These are phyloP conservation scores for Pelargonium citronellum DNA, from an alignment of 441 rosid genomes.

Conservation along the genomic window DNA sequence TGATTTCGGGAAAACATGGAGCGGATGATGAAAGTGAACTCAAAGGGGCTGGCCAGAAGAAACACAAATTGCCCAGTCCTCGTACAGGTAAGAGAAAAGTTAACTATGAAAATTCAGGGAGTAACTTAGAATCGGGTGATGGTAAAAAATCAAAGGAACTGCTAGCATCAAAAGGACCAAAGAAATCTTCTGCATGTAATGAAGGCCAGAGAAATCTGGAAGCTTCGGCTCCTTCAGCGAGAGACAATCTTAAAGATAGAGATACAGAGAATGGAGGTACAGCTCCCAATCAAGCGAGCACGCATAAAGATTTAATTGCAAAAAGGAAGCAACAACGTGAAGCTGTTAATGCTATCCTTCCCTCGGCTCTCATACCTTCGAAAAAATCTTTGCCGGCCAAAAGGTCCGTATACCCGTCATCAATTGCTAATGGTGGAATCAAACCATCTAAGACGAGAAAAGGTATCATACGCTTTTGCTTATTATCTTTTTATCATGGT, in stretches of 20 bases:
- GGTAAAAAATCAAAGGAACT: conserved; percentile 19
- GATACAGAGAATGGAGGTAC: conserved; percentile 25
- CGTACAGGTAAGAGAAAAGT: conserved; percentile 23
- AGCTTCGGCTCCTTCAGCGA: conserved; percentile 30
- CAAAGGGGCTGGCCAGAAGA: conserved; percentile 29
- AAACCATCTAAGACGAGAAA: conserved; percentile 60
- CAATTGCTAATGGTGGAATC: conserved; percentile 32
- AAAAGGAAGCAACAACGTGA: conserved; percentile 80
- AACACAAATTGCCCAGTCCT: conserved; percentile 22
- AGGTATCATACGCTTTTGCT: conserved; percentile 33
- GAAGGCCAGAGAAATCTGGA: conserved; percentile 28
- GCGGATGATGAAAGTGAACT: conserved; percentile 28
- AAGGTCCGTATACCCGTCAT: conserved; percentile 52
- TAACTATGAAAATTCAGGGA: conserved; percentile 19
- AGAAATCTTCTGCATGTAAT: conserved; percentile 34
- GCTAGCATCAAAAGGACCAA: conserved; percentile 29
- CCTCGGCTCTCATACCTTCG: conserved; percentile 72
- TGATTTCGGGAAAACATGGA: conserved; percentile 19
- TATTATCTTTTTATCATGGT: not conserved
- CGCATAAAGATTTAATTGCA: conserved; percentile 41
- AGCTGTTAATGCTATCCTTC: conserved; percentile 85
- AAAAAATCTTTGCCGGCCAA: conserved; percentile 45
- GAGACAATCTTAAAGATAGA: conserved; percentile 28
- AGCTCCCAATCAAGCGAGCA: conserved; percentile 31
- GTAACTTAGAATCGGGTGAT: conserved; percentile 26